phyloP scores from a whole-genome alignment of 371 early-diverging fungal species.

The Actinomortierella ambigua region DNA sequence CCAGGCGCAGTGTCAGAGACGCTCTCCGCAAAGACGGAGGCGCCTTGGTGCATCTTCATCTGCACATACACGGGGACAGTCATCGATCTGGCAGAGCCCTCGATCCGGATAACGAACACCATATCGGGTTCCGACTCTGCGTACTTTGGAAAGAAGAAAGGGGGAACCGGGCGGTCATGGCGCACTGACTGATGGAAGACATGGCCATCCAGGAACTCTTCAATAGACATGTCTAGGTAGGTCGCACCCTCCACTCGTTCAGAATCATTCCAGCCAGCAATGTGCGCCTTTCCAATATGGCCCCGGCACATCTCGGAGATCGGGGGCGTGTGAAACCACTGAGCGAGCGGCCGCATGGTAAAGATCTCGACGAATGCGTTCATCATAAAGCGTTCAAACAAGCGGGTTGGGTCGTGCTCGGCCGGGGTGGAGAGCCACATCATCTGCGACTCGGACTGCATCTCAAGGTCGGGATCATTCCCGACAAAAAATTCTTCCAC shows the following conservation, averaged over 20 bases:
- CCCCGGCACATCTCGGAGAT: neutral
- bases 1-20: neutral
- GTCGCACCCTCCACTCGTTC: neutral
- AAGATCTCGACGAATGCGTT: neutral
- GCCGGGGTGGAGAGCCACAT: neutral
- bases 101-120: neutral
- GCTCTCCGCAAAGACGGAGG: neutral
- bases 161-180: neutral
- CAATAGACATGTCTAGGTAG: neutral
- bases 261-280: neutral
- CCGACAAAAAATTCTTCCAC: neutral
- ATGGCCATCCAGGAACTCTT: neutral
- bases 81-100: neutral
- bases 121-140: neutral
- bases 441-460: neutral
- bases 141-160: neutral
- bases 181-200: too few relatives aligned
- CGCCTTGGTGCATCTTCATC: neutral
- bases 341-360: neutral
- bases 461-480: neutral
- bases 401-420: too few relatives aligned
- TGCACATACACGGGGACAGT: neutral
- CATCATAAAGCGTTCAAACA: neutral
- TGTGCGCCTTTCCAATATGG: neutral
- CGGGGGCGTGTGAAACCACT: neutral